These are phyloP conservation scores for Phaeosphaeriaceae sp. DNA, from an alignment of 2,329 filamentous ascomycete species.

Conservation along the genomic window DNA sequence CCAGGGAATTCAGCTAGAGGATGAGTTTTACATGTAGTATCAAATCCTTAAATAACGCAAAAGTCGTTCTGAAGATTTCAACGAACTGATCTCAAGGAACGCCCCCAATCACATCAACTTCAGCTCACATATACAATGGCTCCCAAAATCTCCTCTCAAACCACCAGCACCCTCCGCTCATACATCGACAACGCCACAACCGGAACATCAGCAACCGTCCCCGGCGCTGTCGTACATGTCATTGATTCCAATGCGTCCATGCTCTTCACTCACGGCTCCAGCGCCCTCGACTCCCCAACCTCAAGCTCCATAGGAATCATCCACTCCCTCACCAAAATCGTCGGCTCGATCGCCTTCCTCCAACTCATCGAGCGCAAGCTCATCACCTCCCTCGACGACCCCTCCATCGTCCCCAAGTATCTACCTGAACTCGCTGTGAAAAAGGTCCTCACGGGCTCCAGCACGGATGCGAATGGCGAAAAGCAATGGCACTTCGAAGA, in stretches of 20 bases:
- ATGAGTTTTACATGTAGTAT: too few relatives aligned
- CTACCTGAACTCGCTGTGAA: conserved; percentile 31
- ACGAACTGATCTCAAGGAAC: too few relatives aligned
- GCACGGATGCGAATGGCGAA: conserved; percentile 3
- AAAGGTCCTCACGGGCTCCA: conserved; percentile 23
- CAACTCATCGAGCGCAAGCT: conserved; percentile 27
- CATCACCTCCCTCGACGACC: conserved; percentile 24
- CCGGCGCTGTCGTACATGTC: conserved; percentile 28
- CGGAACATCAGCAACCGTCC: conserved; percentile 9
- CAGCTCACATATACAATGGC: conserved; percentile 9
- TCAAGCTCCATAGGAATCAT: conserved; percentile 20
- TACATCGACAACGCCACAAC: conserved; percentile 19
- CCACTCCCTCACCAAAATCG: conserved; percentile 33
- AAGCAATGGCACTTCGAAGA: conserved; percentile 22
- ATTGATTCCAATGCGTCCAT: conserved; percentile 17
- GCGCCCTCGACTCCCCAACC: conserved; percentile 6
- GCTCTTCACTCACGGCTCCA: conserved; percentile 27
- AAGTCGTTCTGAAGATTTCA: background rate
- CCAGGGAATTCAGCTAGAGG: background rate
- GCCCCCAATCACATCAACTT: background rate
- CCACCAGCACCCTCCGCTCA: conserved; percentile 4
- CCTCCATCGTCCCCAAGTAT: conserved; percentile 13
- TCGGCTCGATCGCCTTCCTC: conserved; percentile 32
- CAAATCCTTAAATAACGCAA: too few relatives aligned
- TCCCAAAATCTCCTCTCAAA: conserved; percentile 5